Evolutionary conservation across 2,329 filamentous ascomycete species (phyloP).

Genomic region (Colletotrichum cuscutae): DNA sequence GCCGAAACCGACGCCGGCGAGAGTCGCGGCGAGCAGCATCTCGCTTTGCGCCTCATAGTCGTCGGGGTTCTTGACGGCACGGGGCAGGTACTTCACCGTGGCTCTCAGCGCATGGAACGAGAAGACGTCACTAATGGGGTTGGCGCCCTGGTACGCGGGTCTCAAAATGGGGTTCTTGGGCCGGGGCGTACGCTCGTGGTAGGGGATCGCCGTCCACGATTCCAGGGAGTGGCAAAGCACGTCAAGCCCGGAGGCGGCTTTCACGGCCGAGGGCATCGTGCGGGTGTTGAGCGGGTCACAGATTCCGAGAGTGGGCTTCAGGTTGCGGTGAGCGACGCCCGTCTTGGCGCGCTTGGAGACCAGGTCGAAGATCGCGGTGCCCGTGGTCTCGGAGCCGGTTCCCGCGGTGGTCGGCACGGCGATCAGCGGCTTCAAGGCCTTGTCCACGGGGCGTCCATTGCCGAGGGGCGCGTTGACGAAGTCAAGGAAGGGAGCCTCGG

Average conservation of each 20-base stretch:
- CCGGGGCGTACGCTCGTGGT: constrained; percentile 83
- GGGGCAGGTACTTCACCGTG: constrained; percentile 92
- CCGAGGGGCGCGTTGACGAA: constrained; percentile 97
- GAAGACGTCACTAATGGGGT: constrained; percentile 98
- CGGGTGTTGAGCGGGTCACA: constrained; percentile 87
- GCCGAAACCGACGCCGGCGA: constrained; percentile 96
- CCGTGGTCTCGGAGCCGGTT: constrained; percentile 93
- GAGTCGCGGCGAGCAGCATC: constrained; percentile 94
- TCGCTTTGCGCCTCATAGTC: constrained; percentile 93
- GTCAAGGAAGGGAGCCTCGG: constrained; percentile 93
- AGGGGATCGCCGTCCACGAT: constrained; percentile 98
- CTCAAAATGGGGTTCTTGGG: constrained; percentile 90
- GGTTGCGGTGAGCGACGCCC: constrained; percentile 91
- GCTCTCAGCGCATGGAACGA: constrained; percentile 84
- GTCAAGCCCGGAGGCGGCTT: constrained; percentile 90
- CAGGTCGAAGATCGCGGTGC: constrained; percentile 97
- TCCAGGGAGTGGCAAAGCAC: constrained; percentile 96
- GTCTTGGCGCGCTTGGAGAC: constrained; percentile 93
- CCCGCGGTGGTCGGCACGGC: constrained; percentile 87
- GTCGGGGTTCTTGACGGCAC: constrained; percentile 86
- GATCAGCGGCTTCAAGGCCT: constrained; percentile 78
- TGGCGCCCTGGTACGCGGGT: constrained; percentile 96
- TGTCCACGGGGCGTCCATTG: constrained; percentile 81
- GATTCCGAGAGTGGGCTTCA: constrained; percentile 95
- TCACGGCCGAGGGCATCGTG: constrained; percentile 95